These are phyloP conservation scores for Phycomyces nitens DNA, from an alignment of 192 early-diverging fungal species.

Conservation along the genomic window DNA sequence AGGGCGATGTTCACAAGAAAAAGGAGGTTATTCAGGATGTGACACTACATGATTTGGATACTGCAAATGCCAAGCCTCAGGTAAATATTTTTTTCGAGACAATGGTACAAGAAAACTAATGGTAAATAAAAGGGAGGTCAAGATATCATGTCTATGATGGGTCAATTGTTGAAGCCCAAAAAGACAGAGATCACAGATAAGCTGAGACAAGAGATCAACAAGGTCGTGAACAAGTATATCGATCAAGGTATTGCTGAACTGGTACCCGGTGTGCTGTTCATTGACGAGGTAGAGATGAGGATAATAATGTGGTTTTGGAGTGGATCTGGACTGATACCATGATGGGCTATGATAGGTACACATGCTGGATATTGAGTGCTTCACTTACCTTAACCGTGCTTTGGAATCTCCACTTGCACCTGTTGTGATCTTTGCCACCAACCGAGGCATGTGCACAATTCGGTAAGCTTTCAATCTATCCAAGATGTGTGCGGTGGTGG, in stretches of 20 bases:
- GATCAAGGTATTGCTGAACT: slow-evolving; percentile 97
- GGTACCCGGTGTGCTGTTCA: slow-evolving; percentile 95
- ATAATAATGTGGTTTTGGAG: too few relatives aligned
- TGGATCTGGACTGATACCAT: too few relatives aligned
- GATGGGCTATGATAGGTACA: slow-evolving; percentile 69
- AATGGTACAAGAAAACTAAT: too few relatives aligned
- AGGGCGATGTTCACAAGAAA: slow-evolving; percentile 99
- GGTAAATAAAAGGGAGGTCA: slow-evolving; percentile 78
- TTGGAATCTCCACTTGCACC: slow-evolving; percentile 93
- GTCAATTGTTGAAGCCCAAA: slow-evolving; percentile 96
- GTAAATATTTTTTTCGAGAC: too few relatives aligned
- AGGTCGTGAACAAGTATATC: slow-evolving; percentile 97
- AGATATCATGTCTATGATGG: slow-evolving; percentile 98
- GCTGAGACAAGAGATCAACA: slow-evolving; percentile 97
- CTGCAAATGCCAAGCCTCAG: slow-evolving; percentile 92
- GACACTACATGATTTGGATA: slow-evolving; percentile 95
- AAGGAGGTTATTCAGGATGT: slow-evolving; percentile 99
- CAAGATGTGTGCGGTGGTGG: not conserved
- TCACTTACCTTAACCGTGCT: slow-evolving; percentile 97
- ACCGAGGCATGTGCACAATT: slow-evolving; percentile 49
- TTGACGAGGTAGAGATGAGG: slow-evolving; percentile 75
- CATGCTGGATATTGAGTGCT: slow-evolving; percentile 99
- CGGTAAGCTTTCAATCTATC: slow-evolving; percentile 11
- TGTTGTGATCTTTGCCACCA: slow-evolving; percentile 97
- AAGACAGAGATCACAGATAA: slow-evolving; percentile 99